Evolutionary conservation across 2,329 filamentous ascomycete genomes (phyloP), one percentile per base, ranked within the genome.

Genomic region (Helotiales sp.): DNA sequence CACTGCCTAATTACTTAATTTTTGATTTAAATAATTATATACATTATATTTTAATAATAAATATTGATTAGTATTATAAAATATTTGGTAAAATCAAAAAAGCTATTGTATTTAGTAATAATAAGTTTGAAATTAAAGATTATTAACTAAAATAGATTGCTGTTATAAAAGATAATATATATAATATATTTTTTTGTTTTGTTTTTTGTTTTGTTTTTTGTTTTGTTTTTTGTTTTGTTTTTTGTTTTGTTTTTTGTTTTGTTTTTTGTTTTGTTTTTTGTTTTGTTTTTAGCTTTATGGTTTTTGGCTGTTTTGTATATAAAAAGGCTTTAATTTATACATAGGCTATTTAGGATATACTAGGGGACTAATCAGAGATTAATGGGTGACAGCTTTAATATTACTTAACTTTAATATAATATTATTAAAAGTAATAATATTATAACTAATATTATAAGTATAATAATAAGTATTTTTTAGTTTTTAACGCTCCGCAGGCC

Each of bases 101-200:
- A 11, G 30, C 30, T 6, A 30, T 2, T 10, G 40, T 47, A 15
- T 63, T 63, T 22, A 50, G 61, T 8, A 24, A 63, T 20, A 63
- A 63, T 20, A 34, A 50, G 0, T 15, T 63, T 4, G 13, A 15
- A 24, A 22, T 63, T 8, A 37, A 37, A 1, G 13, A 57, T 2
- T 40, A n/a, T 4, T 63, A 37, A 50, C 13, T 50, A 7, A n/a
- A 24, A 15, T 50, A 57, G 11, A 45, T 63, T 45, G 61, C 49
- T 6, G 61, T 50, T 4, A 13, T 63, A 6, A 20, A 37, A 57
- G 50, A 63, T 24, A 50, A 50, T 34, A 50, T 45, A 2, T 37
- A 63, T 49, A 37, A 50, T 63, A 63, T 24, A 34, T 43, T 17
- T 2, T 10, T 10, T 20, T 22, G 32, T 22, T n/a, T 37, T 32